Evolutionary conservation across 75 land plant species (phyloP).

Genomic region (Ceratopteris richardii): DNA sequence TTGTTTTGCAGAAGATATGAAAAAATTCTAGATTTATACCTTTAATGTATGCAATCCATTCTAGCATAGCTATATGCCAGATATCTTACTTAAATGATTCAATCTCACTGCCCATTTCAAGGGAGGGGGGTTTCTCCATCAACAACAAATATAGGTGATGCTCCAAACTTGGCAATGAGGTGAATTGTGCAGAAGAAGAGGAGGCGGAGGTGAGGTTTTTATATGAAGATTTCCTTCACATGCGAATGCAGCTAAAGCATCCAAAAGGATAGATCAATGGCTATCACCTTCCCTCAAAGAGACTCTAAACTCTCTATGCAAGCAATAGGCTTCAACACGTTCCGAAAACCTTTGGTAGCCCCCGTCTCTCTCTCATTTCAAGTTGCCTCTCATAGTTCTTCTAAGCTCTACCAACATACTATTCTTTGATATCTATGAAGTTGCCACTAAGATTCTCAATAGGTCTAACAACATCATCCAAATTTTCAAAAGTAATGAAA

Average conservation of each 20-base stretch:
- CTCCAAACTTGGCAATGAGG: conserved; percentile 75
- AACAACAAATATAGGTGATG: conserved; percentile 67
- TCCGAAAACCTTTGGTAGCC: conserved; percentile 75
- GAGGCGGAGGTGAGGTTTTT: conserved; percentile 65
- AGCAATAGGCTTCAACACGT: conserved; percentile 53
- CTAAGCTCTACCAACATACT: conserved; percentile 63
- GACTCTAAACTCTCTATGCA: conserved; percentile 42
- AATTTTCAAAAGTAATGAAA: conserved; percentile 56
- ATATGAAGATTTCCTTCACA: conserved; percentile 17
- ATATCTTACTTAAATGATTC: conserved; percentile 36
- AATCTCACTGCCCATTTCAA: conserved; percentile 52
- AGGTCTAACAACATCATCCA: conserved; percentile 53
- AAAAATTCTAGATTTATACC: too few species aligned
- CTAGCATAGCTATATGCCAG: conserved; percentile 42
- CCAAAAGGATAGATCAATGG: conserved; percentile 80
- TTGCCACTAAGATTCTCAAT: conserved; percentile 45
- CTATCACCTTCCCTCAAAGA: conserved; percentile 56
- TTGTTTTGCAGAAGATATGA: too few species aligned
- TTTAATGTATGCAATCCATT: too few species aligned
- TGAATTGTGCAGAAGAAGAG: conserved; percentile 74
- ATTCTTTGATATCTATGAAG: conserved; percentile 28
- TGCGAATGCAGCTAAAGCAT: conserved; percentile 78
- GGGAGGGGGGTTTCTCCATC: conserved; percentile 66
- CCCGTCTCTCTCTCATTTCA: conserved; percentile 64
- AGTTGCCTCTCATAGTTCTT: conserved; percentile 64